phyloP scores from a whole-genome alignment of 2,329 filamentous ascomycete species.

The Pseudogymnoascus sp. region DNA sequence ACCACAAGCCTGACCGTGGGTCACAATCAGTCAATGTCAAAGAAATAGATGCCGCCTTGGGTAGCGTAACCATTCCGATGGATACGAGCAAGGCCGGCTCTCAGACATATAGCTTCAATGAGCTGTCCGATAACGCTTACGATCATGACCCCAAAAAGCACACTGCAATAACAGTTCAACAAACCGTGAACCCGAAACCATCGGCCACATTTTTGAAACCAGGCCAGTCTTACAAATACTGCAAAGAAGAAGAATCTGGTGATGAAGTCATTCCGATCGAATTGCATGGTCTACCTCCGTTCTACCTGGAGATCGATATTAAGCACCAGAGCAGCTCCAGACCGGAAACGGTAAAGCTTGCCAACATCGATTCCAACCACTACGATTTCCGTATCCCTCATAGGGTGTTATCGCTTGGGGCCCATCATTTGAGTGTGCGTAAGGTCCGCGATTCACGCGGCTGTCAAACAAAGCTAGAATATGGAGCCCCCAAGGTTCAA shows the following conservation, averaged over 20 bases:
- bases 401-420: slow-evolving; percentile 75
- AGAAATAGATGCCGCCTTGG: slow-evolving; percentile 67
- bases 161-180: slow-evolving; percentile 61
- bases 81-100: slow-evolving; percentile 75
- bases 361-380: slow-evolving; percentile 64
- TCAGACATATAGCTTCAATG: slow-evolving; percentile 79
- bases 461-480: slow-evolving; percentile 70
- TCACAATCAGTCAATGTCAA: slow-evolving; percentile 57
- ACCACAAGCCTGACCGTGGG: slow-evolving; percentile 60
- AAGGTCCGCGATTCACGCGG: slow-evolving; percentile 81
- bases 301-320: slow-evolving; percentile 84
- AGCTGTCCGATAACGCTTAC: slow-evolving; percentile 80
- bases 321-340: slow-evolving; percentile 78
- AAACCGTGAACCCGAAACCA: slow-evolving; percentile 77
- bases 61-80: slow-evolving; percentile 70
- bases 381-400: slow-evolving; percentile 81
- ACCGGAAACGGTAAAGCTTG: slow-evolving; percentile 72
- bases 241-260: slow-evolving; percentile 70
- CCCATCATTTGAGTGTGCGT: slow-evolving; percentile 79
- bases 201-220: slow-evolving; percentile 74
- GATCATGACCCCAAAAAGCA: slow-evolving; percentile 60
- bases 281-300: slow-evolving; percentile 75
- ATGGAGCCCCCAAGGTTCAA: slow-evolving; percentile 67
- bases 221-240: slow-evolving; percentile 92
- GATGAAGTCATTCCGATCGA: slow-evolving; percentile 85